Conservation (phyloP, 257 asterid species). For the Nicotiana attenuata region DNA sequence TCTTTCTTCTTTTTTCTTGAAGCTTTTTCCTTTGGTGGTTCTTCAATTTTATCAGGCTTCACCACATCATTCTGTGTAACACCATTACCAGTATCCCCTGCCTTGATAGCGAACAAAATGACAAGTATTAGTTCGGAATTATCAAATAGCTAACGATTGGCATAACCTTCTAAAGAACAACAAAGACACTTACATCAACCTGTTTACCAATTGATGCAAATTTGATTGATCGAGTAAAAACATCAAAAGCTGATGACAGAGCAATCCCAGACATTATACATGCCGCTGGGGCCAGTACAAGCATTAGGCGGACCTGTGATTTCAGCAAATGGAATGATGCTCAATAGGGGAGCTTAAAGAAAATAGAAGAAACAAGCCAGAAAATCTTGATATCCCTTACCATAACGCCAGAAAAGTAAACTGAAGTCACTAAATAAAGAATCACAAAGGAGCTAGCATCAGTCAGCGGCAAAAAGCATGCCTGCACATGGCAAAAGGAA, state of each 20-base stretch:
- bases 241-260: constrained; percentile 88
- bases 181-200: constrained; percentile 44
- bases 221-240: constrained; percentile 81
- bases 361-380: not conserved
- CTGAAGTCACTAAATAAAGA: constrained; percentile 94
- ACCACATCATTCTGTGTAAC: constrained; percentile 35
- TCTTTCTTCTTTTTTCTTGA: constrained; percentile 61
- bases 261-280: constrained; percentile 99
- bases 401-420: constrained; percentile 99
- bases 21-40: constrained; percentile 56
- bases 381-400: constrained; percentile 32
- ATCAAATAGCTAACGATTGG: not conserved
- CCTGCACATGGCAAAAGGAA: constrained; percentile 48
- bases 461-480: constrained; percentile 92
- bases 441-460: constrained; percentile 97
- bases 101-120: constrained; percentile 40
- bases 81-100: constrained; percentile 54
- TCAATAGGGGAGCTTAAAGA: not conserved
- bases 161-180: not conserved
- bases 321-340: constrained; percentile 14
- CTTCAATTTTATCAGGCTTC: constrained; percentile 67
- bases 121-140: not conserved
- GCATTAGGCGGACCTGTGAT: constrained; percentile 94
- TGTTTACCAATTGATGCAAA: constrained; percentile 45
- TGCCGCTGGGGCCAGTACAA: constrained; percentile 99